Evolutionary conservation across 78 protist species (phyloP).

Genomic region (Dictyostelium discoideum): dicty_2.7 NC_007088.5:8123001-8123500

Average conservation of each 20-base stretch:
- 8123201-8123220: neutral
- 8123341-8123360: conserved; percentile 53
- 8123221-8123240: conserved; percentile 69
- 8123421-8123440: neutral
- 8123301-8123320: conserved; percentile 58
- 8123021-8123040: neutral
- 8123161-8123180: conserved; percentile 67
- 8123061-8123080: neutral
- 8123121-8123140: conserved; percentile 51
- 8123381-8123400: conserved; percentile 28
- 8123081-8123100: conserved; percentile 63
- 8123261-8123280: conserved; percentile 57
- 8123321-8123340: conserved; percentile 50
- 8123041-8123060: neutral
- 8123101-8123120: conserved; percentile 63
- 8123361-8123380: conserved; percentile 57
- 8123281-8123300: conserved; percentile 53
- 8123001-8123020: neutral
- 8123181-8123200: conserved; percentile 24
- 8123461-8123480: neutral
- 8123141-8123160: conserved; percentile 47
- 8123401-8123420: neutral
- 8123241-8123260: conserved; percentile 66
- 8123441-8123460: neutral
- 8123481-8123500: neutral